Evolutionary conservation across 371 early-diverging fungal species (phyloP).

Genomic region (Rhizomucor miehei): DNA sequence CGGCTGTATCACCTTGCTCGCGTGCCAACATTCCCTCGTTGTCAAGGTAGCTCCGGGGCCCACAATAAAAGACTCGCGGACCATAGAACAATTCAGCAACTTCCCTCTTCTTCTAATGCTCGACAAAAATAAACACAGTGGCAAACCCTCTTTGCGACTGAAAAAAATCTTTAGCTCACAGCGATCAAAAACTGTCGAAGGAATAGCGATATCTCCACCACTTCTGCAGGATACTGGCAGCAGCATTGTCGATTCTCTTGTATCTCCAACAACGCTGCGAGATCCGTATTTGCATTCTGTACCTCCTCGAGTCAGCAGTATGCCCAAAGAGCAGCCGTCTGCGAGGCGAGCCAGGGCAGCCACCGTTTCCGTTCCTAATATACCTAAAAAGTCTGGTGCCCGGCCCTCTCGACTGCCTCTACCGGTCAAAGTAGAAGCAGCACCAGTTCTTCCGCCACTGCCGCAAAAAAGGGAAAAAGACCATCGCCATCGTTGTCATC

Average conservation of each 20-base stretch:
- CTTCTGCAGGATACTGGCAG: constrained; percentile 5
- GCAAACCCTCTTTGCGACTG: constrained; percentile 7
- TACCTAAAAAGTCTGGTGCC: background rate
- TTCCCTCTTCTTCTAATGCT: too few species aligned
- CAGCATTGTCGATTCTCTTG: constrained; percentile 7
- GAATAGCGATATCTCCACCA: constrained; percentile 15
- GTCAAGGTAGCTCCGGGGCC: too few species aligned
- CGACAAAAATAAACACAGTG: too few species aligned
- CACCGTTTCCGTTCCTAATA: background rate
- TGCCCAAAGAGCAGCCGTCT: constrained; percentile 3
- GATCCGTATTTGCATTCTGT: constrained; percentile 8
- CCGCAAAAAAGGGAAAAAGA: too few species aligned
- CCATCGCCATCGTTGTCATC: too few species aligned
- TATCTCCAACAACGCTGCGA: constrained; percentile 8
- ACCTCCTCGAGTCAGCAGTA: constrained; percentile 13
- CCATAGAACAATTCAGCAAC: too few species aligned
- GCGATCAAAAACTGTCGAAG: constrained; percentile 2
- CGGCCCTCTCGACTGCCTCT: background rate
- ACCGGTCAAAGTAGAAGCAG: background rate
- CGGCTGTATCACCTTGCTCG: too few species aligned
- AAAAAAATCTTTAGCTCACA: constrained; percentile 15
- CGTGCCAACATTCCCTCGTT: too few species aligned
- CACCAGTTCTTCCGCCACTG: too few species aligned
- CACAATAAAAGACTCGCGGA: too few species aligned
- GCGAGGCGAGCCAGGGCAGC: background rate